These are phyloP conservation scores for Hypoxylon lenormandii DNA, from an alignment of 495 filamentous ascomycete genomes.

Conservation along the genomic window DNA sequence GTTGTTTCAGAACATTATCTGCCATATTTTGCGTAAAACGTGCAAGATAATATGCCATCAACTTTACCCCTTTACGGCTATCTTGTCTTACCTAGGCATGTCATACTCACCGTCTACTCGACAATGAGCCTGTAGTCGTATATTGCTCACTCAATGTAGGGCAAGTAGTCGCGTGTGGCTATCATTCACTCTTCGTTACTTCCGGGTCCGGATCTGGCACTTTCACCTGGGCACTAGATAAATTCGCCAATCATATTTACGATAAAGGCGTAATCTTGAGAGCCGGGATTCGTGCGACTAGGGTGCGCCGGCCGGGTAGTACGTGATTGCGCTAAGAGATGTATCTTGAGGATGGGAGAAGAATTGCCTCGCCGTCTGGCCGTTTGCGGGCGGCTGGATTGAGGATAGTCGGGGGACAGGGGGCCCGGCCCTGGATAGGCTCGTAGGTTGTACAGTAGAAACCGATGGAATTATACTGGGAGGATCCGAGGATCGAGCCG, in stretches of 20 bases:
- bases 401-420: constrained; percentile 32
- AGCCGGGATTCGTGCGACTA: constrained; percentile 48
- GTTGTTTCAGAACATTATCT: constrained; percentile 28
- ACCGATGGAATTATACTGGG: constrained; percentile 37
- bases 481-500: constrained; percentile 49
- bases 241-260: constrained; percentile 46
- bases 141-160: constrained; percentile 36
- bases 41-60: constrained; percentile 5
- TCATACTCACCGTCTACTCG: constrained; percentile 6
- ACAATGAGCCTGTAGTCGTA: constrained; percentile 8
- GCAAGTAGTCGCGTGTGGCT: constrained; percentile 46
- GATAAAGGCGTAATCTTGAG: constrained; percentile 37
- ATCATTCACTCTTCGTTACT: constrained; percentile 23
- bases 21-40: constrained; percentile 11
- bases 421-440: not conserved
- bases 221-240: constrained; percentile 16
- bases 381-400: constrained; percentile 35
- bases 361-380: constrained; percentile 39
- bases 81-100: constrained; percentile 13
- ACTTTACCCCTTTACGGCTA: not conserved
- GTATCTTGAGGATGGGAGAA: constrained; percentile 14
- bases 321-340: constrained; percentile 49
- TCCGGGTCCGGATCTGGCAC: constrained; percentile 33
- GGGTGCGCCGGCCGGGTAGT: constrained; percentile 39
- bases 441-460: constrained; percentile 12